phyloP scores from a whole-genome alignment of 2,329 filamentous ascomycete genomes.

The Tolypocladium pustulatum region DNA sequence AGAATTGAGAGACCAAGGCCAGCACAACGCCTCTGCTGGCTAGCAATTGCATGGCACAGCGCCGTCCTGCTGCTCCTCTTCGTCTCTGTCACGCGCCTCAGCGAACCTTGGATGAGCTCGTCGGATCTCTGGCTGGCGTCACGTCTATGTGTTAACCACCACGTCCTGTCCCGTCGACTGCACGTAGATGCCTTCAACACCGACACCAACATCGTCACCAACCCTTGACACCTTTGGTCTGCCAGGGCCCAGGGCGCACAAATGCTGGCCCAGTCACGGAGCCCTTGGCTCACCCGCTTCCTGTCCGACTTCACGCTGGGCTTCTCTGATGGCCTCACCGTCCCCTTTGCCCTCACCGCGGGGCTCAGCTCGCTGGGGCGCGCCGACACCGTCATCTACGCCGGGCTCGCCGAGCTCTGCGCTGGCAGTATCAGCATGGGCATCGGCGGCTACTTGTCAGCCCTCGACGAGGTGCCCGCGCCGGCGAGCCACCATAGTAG shows the following conservation, averaged over 20 bases:
- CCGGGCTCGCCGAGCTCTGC: conserved; percentile 59
- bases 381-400: conserved; percentile 53
- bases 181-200: not conserved
- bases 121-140: not conserved
- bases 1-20: not conserved
- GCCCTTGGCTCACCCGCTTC: conserved; percentile 27
- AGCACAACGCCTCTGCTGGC: not conserved
- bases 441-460: conserved; percentile 58
- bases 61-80: not conserved
- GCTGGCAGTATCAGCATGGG: conserved; percentile 67
- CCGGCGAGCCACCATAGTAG: not conserved
- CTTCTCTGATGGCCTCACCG: conserved; percentile 63
- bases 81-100: not conserved
- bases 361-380: conserved; percentile 52
- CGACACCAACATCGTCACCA: not conserved
- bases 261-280: conserved; percentile 11
- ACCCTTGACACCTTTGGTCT: not conserved
- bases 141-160: not conserved
- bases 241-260: not conserved
- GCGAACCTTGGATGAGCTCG: not conserved
- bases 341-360: conserved; percentile 64
- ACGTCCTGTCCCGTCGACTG: not conserved
- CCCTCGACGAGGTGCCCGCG: conserved; percentile 25
- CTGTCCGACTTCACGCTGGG: conserved; percentile 60
- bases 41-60: not conserved